Conservation (phyloP, 306 rosid genomes). For the Trifolium dubium region DNA sequence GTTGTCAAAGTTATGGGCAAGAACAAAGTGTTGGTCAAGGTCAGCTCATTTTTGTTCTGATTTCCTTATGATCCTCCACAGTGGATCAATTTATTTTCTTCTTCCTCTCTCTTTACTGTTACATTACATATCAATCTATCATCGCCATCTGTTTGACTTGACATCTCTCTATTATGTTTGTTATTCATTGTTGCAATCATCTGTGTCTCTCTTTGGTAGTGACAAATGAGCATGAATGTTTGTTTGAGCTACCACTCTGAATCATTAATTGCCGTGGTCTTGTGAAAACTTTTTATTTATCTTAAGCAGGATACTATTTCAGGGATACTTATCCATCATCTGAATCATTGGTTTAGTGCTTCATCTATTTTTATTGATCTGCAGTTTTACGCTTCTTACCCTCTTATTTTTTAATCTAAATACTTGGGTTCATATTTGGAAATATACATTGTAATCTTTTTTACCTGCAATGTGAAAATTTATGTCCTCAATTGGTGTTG, state of each 20-base stretch:
- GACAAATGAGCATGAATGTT: neutral
- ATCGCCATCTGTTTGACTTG: conserved; percentile 4
- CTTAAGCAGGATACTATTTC: neutral
- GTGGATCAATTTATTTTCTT: neutral
- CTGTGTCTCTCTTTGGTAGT: neutral
- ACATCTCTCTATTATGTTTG: neutral
- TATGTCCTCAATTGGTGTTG: neutral
- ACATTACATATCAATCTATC: neutral
- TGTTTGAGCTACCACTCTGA: conserved; percentile 12
- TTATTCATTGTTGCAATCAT: conserved; percentile 8
- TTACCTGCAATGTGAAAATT: conserved; percentile 1
- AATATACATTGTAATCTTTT: neutral
- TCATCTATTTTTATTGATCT: conserved; percentile 9
- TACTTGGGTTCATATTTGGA: neutral
- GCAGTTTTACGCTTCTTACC: neutral
- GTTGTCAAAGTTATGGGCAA: conserved; percentile 99
- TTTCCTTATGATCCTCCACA: neutral
- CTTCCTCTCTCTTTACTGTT: neutral
- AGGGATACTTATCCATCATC: neutral
- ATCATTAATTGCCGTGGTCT: neutral
- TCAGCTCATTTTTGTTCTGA: conserved; percentile 28
- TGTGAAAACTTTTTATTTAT: conserved; percentile 2
- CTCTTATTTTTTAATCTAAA: neutral
- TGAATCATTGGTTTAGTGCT: conserved; percentile 12
- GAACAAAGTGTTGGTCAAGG: conserved; percentile 97